Percentiles rank a stretch among this genome's conserved stretches.
phyloP scores from a whole-genome alignment of 1,139 yeast genomes.

The Saccharomyces hybrid region DNA sequence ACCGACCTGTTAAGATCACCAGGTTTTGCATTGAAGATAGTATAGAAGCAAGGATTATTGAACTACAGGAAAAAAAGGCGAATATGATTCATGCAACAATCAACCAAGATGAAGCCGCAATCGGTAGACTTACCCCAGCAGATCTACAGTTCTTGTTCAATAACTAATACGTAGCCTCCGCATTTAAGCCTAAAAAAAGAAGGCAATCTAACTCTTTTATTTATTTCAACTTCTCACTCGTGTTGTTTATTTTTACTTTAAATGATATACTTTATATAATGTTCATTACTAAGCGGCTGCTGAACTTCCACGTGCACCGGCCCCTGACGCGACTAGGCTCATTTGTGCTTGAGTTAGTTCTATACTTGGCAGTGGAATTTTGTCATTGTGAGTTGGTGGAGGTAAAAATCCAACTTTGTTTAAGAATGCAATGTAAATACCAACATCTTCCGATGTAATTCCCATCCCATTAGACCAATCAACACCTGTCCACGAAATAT shows the following conservation, averaged over 20 bases:
- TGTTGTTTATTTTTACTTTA: constrained; percentile 30
- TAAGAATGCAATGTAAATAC: constrained; percentile 73
- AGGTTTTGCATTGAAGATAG: constrained; percentile 92
- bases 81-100: constrained; percentile 96
- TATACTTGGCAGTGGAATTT: constrained; percentile 49
- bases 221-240: no score
- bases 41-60: constrained; percentile 92
- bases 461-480: constrained; percentile 69
- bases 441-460: constrained; percentile 57
- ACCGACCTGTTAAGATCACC: constrained; percentile 85
- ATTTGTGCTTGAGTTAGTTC: constrained; percentile 52
- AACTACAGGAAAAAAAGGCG: constrained; percentile 93
- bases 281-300: constrained; percentile 12
- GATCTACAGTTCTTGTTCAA: constrained; percentile 90
- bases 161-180: constrained; percentile 37
- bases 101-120: constrained; percentile 85
- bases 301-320: constrained; percentile 71
- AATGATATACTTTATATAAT: neutral
- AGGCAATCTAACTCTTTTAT: neutral
- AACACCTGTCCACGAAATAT: constrained; percentile 54
- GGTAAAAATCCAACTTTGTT: constrained; percentile 73
- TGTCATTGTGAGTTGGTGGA: constrained; percentile 42
- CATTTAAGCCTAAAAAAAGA: no score
- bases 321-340: constrained; percentile 63
- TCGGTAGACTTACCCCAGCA: constrained; percentile 79